Conservation (phyloP, 805 yeast genomes). For the Yarrowia sp. region DNA sequence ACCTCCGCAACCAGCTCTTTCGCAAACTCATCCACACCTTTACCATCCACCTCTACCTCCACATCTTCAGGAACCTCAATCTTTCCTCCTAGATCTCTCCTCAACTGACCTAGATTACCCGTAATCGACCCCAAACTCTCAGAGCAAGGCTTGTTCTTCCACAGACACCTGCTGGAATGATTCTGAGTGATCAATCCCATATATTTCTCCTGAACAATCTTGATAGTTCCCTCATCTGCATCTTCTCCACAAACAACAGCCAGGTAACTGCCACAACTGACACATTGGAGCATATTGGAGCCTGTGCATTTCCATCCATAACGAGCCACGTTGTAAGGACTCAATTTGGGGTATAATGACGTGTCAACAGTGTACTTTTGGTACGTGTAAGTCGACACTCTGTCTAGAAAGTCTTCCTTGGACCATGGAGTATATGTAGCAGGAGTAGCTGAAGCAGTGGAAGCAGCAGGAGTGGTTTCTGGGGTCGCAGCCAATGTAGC, state of each 20-base stretch:
- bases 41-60: conserved; percentile 5
- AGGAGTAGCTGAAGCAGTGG: neutral
- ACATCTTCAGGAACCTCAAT: neutral
- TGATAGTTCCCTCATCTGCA: neutral
- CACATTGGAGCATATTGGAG: conserved; percentile 27
- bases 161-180: conserved; percentile 7
- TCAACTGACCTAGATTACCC: neutral
- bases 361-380: conserved; percentile 27
- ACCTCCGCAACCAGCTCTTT: neutral
- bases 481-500: neutral
- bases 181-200: neutral
- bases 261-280: conserved; percentile 12
- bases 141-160: conserved; percentile 10
- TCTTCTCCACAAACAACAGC: neutral
- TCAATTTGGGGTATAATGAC: conserved; percentile 4
- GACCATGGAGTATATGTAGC: conserved; percentile 34
- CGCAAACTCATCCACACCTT: neutral
- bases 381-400: conserved; percentile 18
- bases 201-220: conserved; percentile 2
- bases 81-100: conserved; percentile 4
- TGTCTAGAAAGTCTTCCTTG: conserved; percentile 1
- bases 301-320: conserved; percentile 28
- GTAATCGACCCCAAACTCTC: conserved; percentile 11
- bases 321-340: conserved; percentile 11
- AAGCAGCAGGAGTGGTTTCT: neutral